A percentile compares a stretch with the other conserved stretches of the same genome.
Evolutionary conservation across 257 asterid species (phyloP).

Genomic region (Salvia splendens): DNA sequence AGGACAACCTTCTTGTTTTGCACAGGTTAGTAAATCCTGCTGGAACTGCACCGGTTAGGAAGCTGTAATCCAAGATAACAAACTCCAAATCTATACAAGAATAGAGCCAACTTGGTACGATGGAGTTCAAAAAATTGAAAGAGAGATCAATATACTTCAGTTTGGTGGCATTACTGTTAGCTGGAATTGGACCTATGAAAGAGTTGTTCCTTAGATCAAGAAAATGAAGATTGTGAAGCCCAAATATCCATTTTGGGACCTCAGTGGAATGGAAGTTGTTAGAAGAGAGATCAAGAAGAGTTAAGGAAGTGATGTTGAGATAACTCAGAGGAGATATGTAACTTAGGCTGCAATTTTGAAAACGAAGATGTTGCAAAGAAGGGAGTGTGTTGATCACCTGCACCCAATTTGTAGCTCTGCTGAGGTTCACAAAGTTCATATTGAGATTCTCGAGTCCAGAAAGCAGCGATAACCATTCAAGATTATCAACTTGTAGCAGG

Average conservation of each 20-base stretch:
- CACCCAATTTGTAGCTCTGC: conserved; percentile 24
- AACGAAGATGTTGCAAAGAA: conserved; percentile 19
- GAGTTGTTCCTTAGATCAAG: conserved; percentile 30
- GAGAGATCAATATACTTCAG: conserved; percentile 27
- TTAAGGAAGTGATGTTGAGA: conserved; percentile 22
- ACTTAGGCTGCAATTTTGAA: conserved; percentile 11
- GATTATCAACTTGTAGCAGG: no score
- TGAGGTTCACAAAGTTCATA: conserved; percentile 24
- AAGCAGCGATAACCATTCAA: conserved; percentile 34
- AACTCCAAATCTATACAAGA: conserved; percentile 19
- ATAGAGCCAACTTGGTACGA: conserved; percentile 33
- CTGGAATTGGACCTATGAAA: conserved; percentile 25
- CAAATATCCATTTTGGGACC: conserved; percentile 35
- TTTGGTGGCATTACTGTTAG: conserved; percentile 20
- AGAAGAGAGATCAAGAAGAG: conserved; percentile 14
- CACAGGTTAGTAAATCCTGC: conserved; percentile 9
- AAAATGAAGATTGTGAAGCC: conserved; percentile 11
- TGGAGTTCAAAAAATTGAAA: conserved; percentile 24
- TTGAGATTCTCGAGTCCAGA: conserved; percentile 20
- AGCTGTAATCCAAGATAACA: background rate
- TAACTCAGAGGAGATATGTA: background rate
- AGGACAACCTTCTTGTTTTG: background rate
- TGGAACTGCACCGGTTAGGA: conserved; percentile 32
- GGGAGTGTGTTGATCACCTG: conserved; percentile 30
- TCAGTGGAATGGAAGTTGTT: background rate